Conservation (phyloP, 129 eudicot genomes). For the Centaurea solstitialis region DNA sequence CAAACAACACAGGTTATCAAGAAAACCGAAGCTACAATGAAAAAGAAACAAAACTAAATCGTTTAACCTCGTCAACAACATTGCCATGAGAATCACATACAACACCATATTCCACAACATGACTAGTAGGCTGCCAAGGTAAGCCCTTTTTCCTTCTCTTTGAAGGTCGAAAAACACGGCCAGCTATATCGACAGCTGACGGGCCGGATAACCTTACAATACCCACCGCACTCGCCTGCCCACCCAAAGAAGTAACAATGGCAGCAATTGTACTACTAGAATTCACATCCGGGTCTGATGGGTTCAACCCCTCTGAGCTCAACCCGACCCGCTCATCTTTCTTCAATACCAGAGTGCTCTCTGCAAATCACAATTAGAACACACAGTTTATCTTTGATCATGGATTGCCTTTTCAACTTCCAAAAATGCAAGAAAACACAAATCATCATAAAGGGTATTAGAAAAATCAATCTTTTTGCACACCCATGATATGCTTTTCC, state of each 20-base stretch:
- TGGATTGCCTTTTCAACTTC: neutral
- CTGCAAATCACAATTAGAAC: slow-evolving; percentile 25
- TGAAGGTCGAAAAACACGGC: slow-evolving; percentile 60
- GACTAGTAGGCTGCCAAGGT: slow-evolving; percentile 80
- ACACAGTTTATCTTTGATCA: neutral
- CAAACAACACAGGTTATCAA: too few species aligned
- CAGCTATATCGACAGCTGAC: slow-evolving; percentile 61
- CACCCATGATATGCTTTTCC: neutral
- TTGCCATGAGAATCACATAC: slow-evolving; percentile 62
- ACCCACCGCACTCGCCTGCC: slow-evolving; percentile 92
- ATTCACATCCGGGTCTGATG: slow-evolving; percentile 37
- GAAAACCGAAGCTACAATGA: neutral
- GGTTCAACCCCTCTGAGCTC: neutral
- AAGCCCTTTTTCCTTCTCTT: slow-evolving; percentile 39
- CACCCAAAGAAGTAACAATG: slow-evolving; percentile 93
- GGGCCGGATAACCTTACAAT: slow-evolving; percentile 92
- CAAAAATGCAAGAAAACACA: too few species aligned
- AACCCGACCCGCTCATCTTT: slow-evolving; percentile 65
- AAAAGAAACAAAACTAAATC: neutral
- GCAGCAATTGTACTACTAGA: slow-evolving; percentile 89
- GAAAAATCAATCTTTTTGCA: neutral
- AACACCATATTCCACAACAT: slow-evolving; percentile 91
- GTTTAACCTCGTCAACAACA: slow-evolving; percentile 79
- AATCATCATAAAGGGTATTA: neutral
- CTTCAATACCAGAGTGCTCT: slow-evolving; percentile 41